Evolutionary conservation across 179 eudicot species (phyloP), one percentile per base, ranked within the genome.

Genomic region (Spinacia oleracea): DNA sequence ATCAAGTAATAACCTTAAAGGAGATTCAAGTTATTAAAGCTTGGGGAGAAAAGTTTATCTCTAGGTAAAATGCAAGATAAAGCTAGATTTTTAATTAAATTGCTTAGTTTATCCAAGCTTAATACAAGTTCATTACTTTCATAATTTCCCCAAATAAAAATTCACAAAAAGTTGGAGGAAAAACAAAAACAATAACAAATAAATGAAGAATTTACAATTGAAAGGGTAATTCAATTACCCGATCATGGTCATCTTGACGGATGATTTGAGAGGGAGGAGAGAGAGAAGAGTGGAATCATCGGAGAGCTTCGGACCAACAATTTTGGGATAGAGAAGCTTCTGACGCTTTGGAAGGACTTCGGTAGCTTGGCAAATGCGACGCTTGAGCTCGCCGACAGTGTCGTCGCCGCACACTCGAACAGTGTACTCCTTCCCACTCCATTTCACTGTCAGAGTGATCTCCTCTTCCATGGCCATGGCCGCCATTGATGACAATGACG

Each of bases 221-320:
- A 50, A 5, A 50, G 21, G 10, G 64, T 6, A 29, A 42, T 25
- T 18, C 18, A 9, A 75, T 71, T 62, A 94, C 98, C 97, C 98
- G 25, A 95, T 91, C 97, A 95, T 95, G 75, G 95, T 95, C 92
- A 95, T 93, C 81, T 95, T 95, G 84, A 91, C 84, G 48, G 98
- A 90, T 27, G 97, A 73, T 82, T 93, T 95, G 84, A 95, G 89
- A 34, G 97, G 87, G 23, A 94, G 84, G 1, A 76, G 89, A 51
- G 96, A 93, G 72, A 93, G 88, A 51, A 93, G 85, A 11, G 87
- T 73, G 0, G 95, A 83, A 76, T 93, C 98, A 75, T 91, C 94
- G 35, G 97, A 83, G 58, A 95, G 97, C 69, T 93, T 93, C 11
- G 93, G 69, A 35, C 89, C 89, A 50, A 84, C 73, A 62, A 89